phyloP scores from a whole-genome alignment of 495 filamentous ascomycete genomes.

The Bathelium albidoporum region DNA sequence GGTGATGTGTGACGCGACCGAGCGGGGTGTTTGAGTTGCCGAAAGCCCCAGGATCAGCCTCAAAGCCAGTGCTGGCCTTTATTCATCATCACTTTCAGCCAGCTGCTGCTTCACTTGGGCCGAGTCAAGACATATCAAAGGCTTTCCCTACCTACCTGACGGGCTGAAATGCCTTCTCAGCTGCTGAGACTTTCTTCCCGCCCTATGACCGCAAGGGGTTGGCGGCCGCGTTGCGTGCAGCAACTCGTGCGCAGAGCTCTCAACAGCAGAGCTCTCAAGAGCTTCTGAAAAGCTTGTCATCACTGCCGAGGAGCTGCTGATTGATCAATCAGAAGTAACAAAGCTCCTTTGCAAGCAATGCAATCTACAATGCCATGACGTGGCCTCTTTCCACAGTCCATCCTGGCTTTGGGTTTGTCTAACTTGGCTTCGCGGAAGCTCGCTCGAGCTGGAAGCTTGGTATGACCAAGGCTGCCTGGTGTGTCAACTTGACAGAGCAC shows the following conservation, averaged over 20 bases:
- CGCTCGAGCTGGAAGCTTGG: background rate
- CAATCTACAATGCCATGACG: background rate
- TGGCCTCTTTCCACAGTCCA: no score
- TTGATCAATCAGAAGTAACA: background rate
- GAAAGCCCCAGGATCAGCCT: background rate
- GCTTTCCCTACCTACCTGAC: no score
- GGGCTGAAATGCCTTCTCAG: background rate
- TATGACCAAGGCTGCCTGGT: background rate
- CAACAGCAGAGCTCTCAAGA: background rate
- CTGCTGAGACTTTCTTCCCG: background rate
- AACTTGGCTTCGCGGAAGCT: background rate
- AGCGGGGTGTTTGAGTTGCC: constrained; percentile 5
- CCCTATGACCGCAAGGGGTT: background rate
- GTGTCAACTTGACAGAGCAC: background rate
- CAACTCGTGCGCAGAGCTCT: background rate
- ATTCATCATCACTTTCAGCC: background rate
- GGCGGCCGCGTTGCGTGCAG: background rate
- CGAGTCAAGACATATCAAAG: constrained; percentile 1
- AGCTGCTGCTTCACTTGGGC: background rate
- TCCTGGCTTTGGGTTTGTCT: no score
- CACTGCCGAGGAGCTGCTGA: background rate
- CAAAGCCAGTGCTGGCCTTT: constrained; percentile 2
- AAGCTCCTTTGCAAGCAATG: background rate
- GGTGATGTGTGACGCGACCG: background rate
- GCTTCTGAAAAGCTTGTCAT: background rate